Evolutionary conservation across 2,329 filamentous ascomycete species (phyloP).

Genomic region (Pyrenochaeta sp.): DNA sequence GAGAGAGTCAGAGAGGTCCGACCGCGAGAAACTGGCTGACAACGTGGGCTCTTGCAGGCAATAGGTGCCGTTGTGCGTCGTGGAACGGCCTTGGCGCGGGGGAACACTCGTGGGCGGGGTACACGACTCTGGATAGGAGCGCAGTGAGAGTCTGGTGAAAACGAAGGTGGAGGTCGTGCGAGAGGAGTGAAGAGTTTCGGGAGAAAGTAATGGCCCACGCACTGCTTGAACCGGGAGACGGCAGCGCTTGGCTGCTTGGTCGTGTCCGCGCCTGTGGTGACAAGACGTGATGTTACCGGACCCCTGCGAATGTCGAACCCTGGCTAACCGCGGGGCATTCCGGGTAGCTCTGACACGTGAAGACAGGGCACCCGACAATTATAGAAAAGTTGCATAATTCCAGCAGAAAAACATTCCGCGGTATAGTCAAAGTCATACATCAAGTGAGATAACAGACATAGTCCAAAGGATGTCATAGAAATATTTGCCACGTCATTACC

Average conservation of each 20-base stretch:
- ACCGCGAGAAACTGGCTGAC: slow-evolving; percentile 29
- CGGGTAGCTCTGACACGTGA: slow-evolving; percentile 7
- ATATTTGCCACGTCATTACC: slow-evolving; percentile 10
- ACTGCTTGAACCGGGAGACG: slow-evolving; percentile 23
- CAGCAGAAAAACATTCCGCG: neutral
- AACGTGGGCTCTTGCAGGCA: slow-evolving; percentile 38
- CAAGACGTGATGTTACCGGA: slow-evolving; percentile 13
- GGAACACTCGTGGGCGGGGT: slow-evolving; percentile 26
- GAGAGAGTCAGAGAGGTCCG: slow-evolving; percentile 21
- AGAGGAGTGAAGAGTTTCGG: slow-evolving; percentile 5
- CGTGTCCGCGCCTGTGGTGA: slow-evolving; percentile 21
- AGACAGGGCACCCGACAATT: neutral
- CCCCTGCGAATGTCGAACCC: slow-evolving; percentile 6
- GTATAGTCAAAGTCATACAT: neutral
- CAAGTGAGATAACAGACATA: neutral
- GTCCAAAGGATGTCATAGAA: neutral
- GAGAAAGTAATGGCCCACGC: slow-evolving; percentile 5
- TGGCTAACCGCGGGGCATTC: neutral
- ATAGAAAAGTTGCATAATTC: neutral
- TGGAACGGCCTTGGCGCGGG: slow-evolving; percentile 40
- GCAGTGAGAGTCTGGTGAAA: neutral
- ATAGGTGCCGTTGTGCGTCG: slow-evolving; percentile 35
- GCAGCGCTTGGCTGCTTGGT: slow-evolving; percentile 37
- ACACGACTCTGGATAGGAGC: neutral
- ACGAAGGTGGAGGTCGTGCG: neutral